Evolutionary conservation across 202 grass and related monocot species (phyloP), one percentile per base, ranked within the genome.

Genomic region (Schoenoplectus tabernaemontani): DNA sequence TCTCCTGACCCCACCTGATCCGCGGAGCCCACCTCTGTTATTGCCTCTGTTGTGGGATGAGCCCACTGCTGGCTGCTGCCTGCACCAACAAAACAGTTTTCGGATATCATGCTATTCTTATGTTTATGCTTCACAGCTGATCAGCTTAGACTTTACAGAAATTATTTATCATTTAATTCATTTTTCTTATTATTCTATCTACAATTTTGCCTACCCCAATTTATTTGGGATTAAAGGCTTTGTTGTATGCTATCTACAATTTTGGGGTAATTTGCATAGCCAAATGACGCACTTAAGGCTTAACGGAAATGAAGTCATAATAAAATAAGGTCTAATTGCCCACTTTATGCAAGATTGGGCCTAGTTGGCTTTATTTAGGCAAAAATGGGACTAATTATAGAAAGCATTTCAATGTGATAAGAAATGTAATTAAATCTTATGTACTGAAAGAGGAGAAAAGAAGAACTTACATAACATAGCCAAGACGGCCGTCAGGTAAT

Each of bases 401-500:
- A 51, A 75, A 53, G 4, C 10, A 30, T 54, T 36, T 39, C 13
- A 54, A 22, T 15, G 9, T 23, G 19, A 44, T 44, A 75, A 75
- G 70, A 75, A 33, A 0, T 3, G 46, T 54, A 75, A 53, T 11
- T 75, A n/a, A 22, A 46, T 54, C 10, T 53, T n/a, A 75, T 6
- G 16, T 75, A 54, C 23, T 57, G 34, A 17, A 78, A 85, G 16
- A 84, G 65, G 16, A 83, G 1, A 79, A 61, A 3, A 20, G 48
- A 76, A 28, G 1, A 68, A 82, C 85, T 91, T 83, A 94, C 89
- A 91, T 47, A 50, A 87, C 84, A 38, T 94, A 94, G 74, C 84
- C 89, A 85, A 91, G 83, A 67, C 84, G 86, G 17, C 91, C 91
- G 59, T 94, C 91, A 0, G 91, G 87, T 69, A 94, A 57, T 60